Percentiles rank a stretch among this genome's conserved stretches.
Conservation (phyloP, 2,329 filamentous ascomycete genomes). For the Apiospora saccharicola region DNA sequence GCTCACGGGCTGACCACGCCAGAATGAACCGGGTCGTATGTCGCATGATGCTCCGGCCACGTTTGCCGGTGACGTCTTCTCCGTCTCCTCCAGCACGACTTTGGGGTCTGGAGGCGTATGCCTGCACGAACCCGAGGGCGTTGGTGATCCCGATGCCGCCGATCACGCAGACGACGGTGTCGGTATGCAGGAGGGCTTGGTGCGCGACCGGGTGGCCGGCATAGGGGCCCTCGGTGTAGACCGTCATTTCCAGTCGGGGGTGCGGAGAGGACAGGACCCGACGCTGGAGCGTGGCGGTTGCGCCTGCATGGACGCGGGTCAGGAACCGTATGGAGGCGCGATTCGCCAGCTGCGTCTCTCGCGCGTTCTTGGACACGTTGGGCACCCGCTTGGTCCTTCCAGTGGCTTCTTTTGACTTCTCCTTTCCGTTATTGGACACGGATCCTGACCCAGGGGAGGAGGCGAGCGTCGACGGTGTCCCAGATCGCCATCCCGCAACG, state of each 20-base stretch:
- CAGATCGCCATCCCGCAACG: constrained; percentile 32
- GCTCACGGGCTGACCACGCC: constrained; percentile 38
- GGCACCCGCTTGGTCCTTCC: neutral
- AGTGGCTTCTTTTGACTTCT: no score
- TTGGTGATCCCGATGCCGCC: constrained; percentile 33
- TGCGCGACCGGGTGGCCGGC: constrained; percentile 30
- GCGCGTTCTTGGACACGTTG: neutral
- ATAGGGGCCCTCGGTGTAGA: constrained; percentile 32
- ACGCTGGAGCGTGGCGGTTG: constrained; percentile 28
- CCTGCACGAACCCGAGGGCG: constrained; percentile 34
- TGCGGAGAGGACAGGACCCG: constrained; percentile 22
- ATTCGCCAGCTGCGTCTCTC: neutral
- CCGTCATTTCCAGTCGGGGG: constrained; percentile 26
- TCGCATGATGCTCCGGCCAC: constrained; percentile 29
- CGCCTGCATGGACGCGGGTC: constrained; percentile 30
- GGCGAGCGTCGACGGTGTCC: neutral
- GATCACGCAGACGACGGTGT: constrained; percentile 32
- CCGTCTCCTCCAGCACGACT: neutral
- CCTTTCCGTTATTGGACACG: no score
- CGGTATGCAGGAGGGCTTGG: constrained; percentile 27
- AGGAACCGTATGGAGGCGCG: constrained; percentile 26
- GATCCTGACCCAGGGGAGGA: neutral
- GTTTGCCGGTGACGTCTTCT: neutral
- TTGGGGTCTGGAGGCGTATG: constrained; percentile 26
- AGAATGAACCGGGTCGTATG: constrained; percentile 34